phyloP scores from a whole-genome alignment of 345 rosid genomes.

The Cardamine chenopodiifolia region DNA sequence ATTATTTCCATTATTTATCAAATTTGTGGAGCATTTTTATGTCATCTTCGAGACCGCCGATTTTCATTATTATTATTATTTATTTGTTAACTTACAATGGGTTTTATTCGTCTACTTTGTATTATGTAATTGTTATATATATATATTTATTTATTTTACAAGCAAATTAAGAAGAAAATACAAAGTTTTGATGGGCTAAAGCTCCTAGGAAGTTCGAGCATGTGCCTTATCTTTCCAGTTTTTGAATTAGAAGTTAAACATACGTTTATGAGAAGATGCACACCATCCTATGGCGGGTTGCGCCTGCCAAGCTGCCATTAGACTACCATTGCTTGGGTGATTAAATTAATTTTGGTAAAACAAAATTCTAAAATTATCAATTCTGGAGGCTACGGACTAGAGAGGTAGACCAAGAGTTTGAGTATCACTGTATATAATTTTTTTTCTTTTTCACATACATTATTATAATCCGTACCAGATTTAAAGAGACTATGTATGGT shows the following conservation, averaged over 20 bases:
- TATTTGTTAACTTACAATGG: neutral
- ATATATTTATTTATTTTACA: neutral
- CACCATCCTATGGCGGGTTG: neutral
- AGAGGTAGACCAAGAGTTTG: too few species aligned
- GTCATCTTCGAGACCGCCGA: slow-evolving; percentile 36
- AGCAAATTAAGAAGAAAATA: neutral
- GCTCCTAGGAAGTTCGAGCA: neutral
- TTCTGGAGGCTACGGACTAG: too few species aligned
- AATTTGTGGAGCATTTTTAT: slow-evolving; percentile 30
- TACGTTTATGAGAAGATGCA: neutral
- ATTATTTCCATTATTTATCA: slow-evolving; percentile 38
- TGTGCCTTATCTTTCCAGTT: too few species aligned
- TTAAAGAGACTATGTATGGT: neutral
- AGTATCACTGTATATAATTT: too few species aligned
- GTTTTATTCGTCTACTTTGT: neutral
- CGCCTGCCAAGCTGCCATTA: too few species aligned
- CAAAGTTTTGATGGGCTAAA: neutral
- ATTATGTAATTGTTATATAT: neutral
- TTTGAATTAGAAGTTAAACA: too few species aligned
- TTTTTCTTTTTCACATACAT: too few species aligned
- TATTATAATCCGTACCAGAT: too few species aligned
- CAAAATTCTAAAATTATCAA: too few species aligned
- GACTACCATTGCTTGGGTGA: too few species aligned
- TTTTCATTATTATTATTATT: slow-evolving; percentile 11
- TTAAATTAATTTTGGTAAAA: too few species aligned